A percentile compares a stretch with the other conserved stretches of the same genome.
phyloP scores from a whole-genome alignment of 2,329 filamentous ascomycete genomes.

The Ascochyta fabae region DNA sequence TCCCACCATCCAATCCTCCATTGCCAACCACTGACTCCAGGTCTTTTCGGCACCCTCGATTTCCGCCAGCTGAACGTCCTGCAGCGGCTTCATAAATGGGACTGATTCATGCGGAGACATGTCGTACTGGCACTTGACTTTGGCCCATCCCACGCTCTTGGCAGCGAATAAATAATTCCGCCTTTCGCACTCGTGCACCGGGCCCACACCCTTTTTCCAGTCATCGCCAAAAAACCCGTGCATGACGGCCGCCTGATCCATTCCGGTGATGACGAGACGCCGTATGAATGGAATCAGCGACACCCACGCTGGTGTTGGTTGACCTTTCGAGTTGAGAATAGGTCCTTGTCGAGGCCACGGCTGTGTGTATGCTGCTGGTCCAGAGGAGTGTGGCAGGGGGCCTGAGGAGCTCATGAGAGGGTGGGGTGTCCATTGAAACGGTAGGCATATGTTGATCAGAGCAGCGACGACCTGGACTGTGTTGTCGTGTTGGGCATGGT shows the following conservation, averaged over 20 bases:
- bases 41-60: constrained; percentile 80
- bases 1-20: constrained; percentile 99
- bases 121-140: constrained; percentile 90
- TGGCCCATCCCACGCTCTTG: constrained; percentile 89
- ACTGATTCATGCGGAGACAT: constrained; percentile 82
- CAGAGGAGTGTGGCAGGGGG: constrained; percentile 39
- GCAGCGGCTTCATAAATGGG: constrained; percentile 85
- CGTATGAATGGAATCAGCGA: constrained; percentile 89
- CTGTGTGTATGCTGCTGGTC: constrained; percentile 43
- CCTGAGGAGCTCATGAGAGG: constrained; percentile 54
- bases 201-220: constrained; percentile 80
- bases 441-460: constrained; percentile 89
- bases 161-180: constrained; percentile 95
- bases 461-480: constrained; percentile 87
- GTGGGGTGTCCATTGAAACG: constrained; percentile 72
- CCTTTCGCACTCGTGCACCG: constrained; percentile 85
- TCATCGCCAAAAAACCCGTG: constrained; percentile 98
- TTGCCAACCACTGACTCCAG: constrained; percentile 95
- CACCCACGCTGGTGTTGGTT: constrained; percentile 56
- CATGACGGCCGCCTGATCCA: constrained; percentile 84
- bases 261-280: constrained; percentile 87
- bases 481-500: constrained; percentile 83
- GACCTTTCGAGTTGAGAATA: constrained; percentile 46
- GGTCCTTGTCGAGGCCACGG: constrained; percentile 53
- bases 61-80: constrained; percentile 76